phyloP scores from a whole-genome alignment of 805 yeast species.

The Clavispora carvajalis region DNA sequence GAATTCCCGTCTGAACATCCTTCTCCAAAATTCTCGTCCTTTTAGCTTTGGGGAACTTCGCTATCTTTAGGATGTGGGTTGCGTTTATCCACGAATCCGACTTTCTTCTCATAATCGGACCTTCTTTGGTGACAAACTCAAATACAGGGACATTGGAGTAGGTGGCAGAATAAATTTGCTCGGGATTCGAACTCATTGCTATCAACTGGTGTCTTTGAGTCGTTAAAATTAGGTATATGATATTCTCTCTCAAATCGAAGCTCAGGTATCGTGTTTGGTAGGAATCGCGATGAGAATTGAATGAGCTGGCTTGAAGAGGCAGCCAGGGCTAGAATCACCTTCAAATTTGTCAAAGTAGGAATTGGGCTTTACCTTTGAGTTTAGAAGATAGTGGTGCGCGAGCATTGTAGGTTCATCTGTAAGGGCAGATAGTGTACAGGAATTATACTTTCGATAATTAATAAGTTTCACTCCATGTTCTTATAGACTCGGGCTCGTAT shows the following conservation, averaged over 20 bases:
- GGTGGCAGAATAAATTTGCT: slow-evolving; percentile 58
- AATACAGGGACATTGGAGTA: slow-evolving; percentile 69
- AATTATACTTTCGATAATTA: too few species aligned
- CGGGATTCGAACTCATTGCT: slow-evolving; percentile 4
- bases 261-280: not conserved
- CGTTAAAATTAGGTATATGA: not conserved
- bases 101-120: slow-evolving; percentile 65
- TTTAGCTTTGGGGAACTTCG: slow-evolving; percentile 60
- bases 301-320: not conserved
- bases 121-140: slow-evolving; percentile 63
- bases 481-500: too few species aligned
- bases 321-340: not conserved
- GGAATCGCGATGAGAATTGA: not conserved
- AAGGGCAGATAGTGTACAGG: too few species aligned
- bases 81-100: slow-evolving; percentile 66
- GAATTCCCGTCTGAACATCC: slow-evolving; percentile 58
- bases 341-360: not conserved
- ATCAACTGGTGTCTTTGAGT: not conserved
- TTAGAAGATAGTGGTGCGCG: not conserved
- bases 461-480: too few species aligned
- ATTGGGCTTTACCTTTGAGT: not conserved
- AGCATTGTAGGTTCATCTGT: not conserved
- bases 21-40: slow-evolving; percentile 59
- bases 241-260: not conserved
- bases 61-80: slow-evolving; percentile 64